Conservation (phyloP, 208 protist species). For the Leishmania tarentolae region DNA sequence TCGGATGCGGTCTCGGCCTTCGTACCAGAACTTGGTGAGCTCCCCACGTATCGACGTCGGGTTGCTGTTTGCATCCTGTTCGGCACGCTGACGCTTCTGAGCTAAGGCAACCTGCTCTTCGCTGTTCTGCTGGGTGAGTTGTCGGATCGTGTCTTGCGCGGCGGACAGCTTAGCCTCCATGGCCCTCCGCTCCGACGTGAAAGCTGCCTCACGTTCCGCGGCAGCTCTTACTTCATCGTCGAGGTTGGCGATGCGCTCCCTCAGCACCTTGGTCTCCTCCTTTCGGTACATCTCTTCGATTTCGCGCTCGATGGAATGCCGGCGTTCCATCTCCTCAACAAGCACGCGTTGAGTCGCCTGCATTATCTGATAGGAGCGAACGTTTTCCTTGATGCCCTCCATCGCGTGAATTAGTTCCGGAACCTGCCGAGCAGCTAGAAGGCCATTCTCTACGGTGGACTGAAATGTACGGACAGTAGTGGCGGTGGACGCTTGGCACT, state of each 20-base stretch:
- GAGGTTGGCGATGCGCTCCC: slow-evolving; percentile 20
- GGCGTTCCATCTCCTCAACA: slow-evolving; percentile 28
- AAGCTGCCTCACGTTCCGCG: slow-evolving; percentile 20
- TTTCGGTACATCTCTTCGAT: slow-evolving; percentile 18
- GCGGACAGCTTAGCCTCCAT: slow-evolving; percentile 22
- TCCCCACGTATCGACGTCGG: slow-evolving; percentile 64
- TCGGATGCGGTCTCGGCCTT: slow-evolving; percentile 55
- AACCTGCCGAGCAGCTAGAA: slow-evolving; percentile 23
- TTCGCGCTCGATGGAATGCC: slow-evolving; percentile 28
- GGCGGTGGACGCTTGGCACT: slow-evolving; percentile 31
- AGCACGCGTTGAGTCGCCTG: slow-evolving; percentile 29
- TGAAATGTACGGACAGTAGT: slow-evolving; percentile 24
- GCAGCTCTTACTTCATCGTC: slow-evolving; percentile 25
- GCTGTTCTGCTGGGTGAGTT: slow-evolving; percentile 36
- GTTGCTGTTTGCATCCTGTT: slow-evolving; percentile 43
- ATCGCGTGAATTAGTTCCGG: slow-evolving; percentile 30
- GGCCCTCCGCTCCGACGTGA: slow-evolving; percentile 15
- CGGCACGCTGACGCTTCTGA: slow-evolving; percentile 50
- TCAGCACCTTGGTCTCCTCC: slow-evolving; percentile 27
- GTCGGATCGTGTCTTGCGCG: slow-evolving; percentile 21
- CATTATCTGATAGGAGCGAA: slow-evolving; percentile 17
- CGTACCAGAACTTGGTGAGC: slow-evolving; percentile 72
- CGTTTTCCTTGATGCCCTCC: slow-evolving; percentile 37
- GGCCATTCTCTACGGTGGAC: slow-evolving; percentile 32
- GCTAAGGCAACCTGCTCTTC: slow-evolving; percentile 31